These are phyloP conservation scores for Acanthamoeba castellanii DNA, from an alignment of 208 protist species.

Conservation along the genomic window DNA sequence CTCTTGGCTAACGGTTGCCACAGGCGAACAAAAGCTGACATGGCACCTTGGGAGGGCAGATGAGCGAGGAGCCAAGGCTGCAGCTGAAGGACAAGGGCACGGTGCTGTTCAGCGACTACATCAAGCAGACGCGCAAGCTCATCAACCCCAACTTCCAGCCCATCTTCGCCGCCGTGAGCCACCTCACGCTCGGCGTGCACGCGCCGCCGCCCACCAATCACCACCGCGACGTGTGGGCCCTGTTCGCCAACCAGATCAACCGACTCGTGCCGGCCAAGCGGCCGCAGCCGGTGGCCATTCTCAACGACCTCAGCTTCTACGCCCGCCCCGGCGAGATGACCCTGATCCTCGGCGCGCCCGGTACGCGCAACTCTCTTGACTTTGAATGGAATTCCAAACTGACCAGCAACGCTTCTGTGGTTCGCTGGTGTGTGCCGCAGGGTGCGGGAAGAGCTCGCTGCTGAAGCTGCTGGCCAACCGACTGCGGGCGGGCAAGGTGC, in stretches of 20 bases:
- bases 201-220: not conserved
- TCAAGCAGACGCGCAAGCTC: not conserved
- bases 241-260: not conserved
- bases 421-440: not conserved
- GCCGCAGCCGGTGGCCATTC: not conserved
- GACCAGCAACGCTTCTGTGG: no score
- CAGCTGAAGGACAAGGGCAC: not conserved
- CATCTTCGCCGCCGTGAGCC: constrained; percentile 1
- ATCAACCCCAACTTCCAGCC: constrained; percentile 66
- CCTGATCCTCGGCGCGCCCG: constrained; percentile 47
- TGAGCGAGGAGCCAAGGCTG: not conserved
- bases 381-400: no score
- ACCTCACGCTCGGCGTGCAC: not conserved
- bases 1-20: no score
- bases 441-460: constrained; percentile 64
- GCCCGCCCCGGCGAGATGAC: constrained; percentile 67
- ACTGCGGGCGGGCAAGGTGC: constrained; percentile 32
- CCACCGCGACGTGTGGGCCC: not conserved
- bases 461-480: constrained; percentile 71
- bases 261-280: not conserved
- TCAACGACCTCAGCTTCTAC: constrained; percentile 72
- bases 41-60: no score
- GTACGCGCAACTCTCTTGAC: not conserved
- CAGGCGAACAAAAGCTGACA: no score
- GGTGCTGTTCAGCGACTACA: constrained; percentile 59